Conservation (phyloP, 1,139 yeast species). For the Pneumocystis wakefieldiae region DNA sequence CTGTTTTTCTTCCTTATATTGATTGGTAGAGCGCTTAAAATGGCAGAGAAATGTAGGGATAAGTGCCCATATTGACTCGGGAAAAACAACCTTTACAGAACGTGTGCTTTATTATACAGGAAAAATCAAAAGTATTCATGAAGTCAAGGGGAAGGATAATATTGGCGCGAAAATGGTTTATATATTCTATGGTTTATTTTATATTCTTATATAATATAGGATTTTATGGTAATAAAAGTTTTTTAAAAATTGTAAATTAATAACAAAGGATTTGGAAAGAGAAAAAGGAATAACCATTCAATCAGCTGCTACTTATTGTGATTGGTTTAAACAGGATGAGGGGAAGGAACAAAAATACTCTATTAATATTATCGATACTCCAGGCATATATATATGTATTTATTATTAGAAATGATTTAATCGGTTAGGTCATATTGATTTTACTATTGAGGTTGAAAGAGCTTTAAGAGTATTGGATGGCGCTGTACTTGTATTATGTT, state of each 20-base stretch:
- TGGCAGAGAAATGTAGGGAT: conserved; percentile 87
- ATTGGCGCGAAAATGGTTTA: conserved; percentile 92
- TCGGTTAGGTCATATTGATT: conserved; percentile 56
- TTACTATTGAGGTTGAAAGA: conserved; percentile 83
- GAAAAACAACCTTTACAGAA: conserved; percentile 93
- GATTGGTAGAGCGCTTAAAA: conserved; percentile 29
- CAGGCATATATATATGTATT: conserved; percentile 36
- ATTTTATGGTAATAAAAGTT: background rate
- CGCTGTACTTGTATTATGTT: conserved; percentile 81
- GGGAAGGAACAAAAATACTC: conserved; percentile 31
- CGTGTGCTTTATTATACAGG: conserved; percentile 94
- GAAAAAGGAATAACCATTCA: conserved; percentile 92
- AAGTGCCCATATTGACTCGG: conserved; percentile 94
- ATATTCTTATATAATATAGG: background rate
- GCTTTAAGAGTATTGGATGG: conserved; percentile 87
- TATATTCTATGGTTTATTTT: background rate
- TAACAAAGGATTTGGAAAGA: conserved; percentile 43
- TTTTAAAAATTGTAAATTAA: background rate
- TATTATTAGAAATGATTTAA: background rate
- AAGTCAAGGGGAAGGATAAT: conserved; percentile 92
- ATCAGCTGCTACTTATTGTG: conserved; percentile 86
- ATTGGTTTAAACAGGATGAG: conserved; percentile 37
- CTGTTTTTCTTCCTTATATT: background rate
- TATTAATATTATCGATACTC: conserved; percentile 85
- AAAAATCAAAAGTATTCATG: conserved; percentile 92